These are phyloP conservation scores for Gomphus bonarii DNA, from an alignment of 1,284 basidiomycete species.

Conservation along the genomic window DNA sequence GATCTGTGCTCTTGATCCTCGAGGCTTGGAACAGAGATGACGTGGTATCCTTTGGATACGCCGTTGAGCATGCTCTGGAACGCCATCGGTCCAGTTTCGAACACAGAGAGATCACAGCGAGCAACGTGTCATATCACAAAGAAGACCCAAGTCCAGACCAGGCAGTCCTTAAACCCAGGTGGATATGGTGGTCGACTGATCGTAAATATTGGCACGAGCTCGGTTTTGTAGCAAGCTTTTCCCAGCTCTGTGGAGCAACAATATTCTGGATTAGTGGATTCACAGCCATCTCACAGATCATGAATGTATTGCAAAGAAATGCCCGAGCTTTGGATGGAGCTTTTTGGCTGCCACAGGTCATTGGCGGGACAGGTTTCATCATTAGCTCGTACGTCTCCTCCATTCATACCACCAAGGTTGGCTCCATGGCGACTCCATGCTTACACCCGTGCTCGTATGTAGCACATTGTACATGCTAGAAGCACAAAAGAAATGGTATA, in stretches of 20 bases:
- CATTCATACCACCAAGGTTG: not conserved
- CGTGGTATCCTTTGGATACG: slow-evolving; percentile 25
- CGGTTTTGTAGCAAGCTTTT: slow-evolving; percentile 40
- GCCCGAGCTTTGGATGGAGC: slow-evolving; percentile 25
- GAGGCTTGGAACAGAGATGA: slow-evolving; percentile 35
- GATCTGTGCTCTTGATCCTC: slow-evolving; percentile 34
- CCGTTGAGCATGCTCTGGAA: slow-evolving; percentile 16
- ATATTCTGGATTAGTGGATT: slow-evolving; percentile 41
- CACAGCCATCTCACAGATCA: not conserved
- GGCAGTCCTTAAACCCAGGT: slow-evolving; percentile 12
- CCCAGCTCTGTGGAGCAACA: slow-evolving; percentile 41
- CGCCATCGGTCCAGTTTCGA: not conserved
- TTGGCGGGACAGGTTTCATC: slow-evolving; percentile 48
- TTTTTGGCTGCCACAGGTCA: slow-evolving; percentile 45
- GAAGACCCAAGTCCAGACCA: too few species aligned
- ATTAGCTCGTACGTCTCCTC: slow-evolving; percentile 27
- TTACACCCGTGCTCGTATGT: not conserved
- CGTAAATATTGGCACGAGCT: slow-evolving; percentile 39
- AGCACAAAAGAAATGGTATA: slow-evolving; percentile 43
- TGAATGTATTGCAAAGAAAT: slow-evolving; percentile 1
- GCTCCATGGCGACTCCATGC: too few species aligned
- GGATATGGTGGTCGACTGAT: slow-evolving; percentile 29
- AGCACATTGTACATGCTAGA: slow-evolving; percentile 42
- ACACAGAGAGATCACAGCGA: not conserved
- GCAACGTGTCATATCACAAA: not conserved